Evolutionary conservation across 2,329 filamentous ascomycete species (phyloP).

Genomic region (Diaporthe ampelina): DNA sequence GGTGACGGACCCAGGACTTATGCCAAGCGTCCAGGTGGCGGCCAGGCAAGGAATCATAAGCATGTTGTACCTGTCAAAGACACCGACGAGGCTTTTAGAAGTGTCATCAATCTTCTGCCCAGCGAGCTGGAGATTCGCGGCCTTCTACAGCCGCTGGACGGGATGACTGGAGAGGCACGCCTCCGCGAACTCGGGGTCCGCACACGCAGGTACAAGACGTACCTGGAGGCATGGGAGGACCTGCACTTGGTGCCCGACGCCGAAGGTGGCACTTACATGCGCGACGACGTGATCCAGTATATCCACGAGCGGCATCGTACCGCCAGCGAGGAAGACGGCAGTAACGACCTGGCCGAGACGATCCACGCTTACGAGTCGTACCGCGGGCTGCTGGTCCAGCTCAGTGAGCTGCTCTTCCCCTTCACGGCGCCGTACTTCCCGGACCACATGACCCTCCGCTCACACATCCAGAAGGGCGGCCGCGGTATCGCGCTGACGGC

Average conservation of each 20-base stretch:
- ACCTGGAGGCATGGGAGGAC: conserved; percentile 57
- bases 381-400: conserved; percentile 54
- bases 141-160: conserved; percentile 53
- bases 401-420: conserved; percentile 55
- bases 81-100: conserved; percentile 45
- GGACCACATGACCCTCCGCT: conserved; percentile 59
- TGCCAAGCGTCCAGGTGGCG: not conserved
- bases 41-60: not conserved
- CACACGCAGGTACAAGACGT: conserved; percentile 55
- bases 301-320: conserved; percentile 48
- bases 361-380: conserved; percentile 59
- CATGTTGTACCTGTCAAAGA: conserved; percentile 26
- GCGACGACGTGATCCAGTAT: conserved; percentile 57
- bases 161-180: conserved; percentile 54
- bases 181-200: conserved; percentile 56
- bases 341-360: conserved; percentile 47
- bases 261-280: conserved; percentile 53
- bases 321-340: conserved; percentile 38
- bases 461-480: conserved; percentile 57
- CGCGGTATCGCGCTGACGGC: conserved; percentile 60
- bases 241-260: conserved; percentile 48
- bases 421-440: conserved; percentile 58
- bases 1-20: not conserved
- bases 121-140: conserved; percentile 52
- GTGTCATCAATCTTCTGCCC: conserved; percentile 48